Evolutionary conservation across 345 rosid genomes (phyloP), one percentile per base, ranked within the genome.

Genomic region (Cardiospermum halicacabum): DNA sequence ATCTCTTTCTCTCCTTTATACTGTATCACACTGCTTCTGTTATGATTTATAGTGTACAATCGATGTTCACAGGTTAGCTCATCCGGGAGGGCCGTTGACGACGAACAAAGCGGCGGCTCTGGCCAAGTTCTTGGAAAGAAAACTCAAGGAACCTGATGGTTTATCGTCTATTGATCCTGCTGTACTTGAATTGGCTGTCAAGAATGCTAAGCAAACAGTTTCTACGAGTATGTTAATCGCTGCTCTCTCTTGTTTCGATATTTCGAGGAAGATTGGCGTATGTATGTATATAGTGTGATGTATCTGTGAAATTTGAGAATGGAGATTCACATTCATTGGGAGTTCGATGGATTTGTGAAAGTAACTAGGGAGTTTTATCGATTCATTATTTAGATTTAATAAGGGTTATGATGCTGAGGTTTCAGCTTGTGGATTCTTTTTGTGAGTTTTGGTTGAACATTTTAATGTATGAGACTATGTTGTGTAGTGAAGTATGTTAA

Each of bases 61-160:
- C 22, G 39, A 4, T 25, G 18, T 56, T 30, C 54, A 36, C 67
- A 94, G 97, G 69, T 79, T 89, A 70, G 97, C 96, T 53, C 99
- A 94, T 58, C 97, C 97, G 4, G 96, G 97, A 42, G 96, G 96
- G 40, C 96, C 93, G n/a, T 72, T 94, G 74, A 91, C 77, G 68
- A 94, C 99, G 43, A 94, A 91, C 72, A 94, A 91, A 69, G 97
- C 97, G 10, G 87, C 91, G 21, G 99, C 99, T 7, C 67, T 94
- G 57, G 96, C 97, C 51, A 94, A 87, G 77, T 94, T 94, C 67
- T 76, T 94, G 0, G 96, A 91, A 54, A 78, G 97, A 74, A 94
- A 89, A 72, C 87, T 89, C 16, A 89, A 91, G 60, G 96, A 94
- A 19, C 96, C 97, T 1, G 70, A 83, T 53, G 96, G 99, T 12